These are phyloP conservation scores for Apiotrichum siamense DNA, from an alignment of 1,284 basidiomycete species.

Conservation along the genomic window DNA sequence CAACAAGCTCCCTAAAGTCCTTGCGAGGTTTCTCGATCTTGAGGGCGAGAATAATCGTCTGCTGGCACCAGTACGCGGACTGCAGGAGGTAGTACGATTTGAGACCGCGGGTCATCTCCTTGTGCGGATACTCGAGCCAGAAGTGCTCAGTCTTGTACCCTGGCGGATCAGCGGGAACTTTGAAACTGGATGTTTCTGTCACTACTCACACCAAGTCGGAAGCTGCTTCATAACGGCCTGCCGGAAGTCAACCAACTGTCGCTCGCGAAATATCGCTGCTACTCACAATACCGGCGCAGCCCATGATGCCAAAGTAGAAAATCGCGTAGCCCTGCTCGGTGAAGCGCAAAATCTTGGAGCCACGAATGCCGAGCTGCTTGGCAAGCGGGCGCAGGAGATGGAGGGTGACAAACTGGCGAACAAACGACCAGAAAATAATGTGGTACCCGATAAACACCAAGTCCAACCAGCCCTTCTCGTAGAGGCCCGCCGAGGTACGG, in stretches of 20 bases:
- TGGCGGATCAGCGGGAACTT: slow-evolving; percentile 6
- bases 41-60: slow-evolving; percentile 78
- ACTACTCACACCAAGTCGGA: slow-evolving; percentile 70
- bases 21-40: slow-evolving; percentile 88
- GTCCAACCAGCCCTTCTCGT: slow-evolving; percentile 73
- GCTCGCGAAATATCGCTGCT: background rate
- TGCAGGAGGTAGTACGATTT: slow-evolving; percentile 92
- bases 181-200: background rate
- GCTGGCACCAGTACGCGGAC: slow-evolving; percentile 88
- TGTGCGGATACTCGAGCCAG: slow-evolving; percentile 82
- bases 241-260: slow-evolving; percentile 5
- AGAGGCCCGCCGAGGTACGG: slow-evolving; percentile 55
- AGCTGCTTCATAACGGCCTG: slow-evolving; percentile 79
- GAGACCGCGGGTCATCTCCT: slow-evolving; percentile 76
- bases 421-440: slow-evolving; percentile 84
- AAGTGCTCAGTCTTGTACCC: slow-evolving; percentile 72
- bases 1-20: slow-evolving; percentile 80
- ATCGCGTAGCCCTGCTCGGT: slow-evolving; percentile 85
- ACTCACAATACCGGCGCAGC: slow-evolving; percentile 70
- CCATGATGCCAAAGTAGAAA: slow-evolving; percentile 69
- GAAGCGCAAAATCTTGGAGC: slow-evolving; percentile 70
- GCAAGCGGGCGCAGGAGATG: slow-evolving; percentile 68
- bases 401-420: slow-evolving; percentile 72
- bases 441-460: slow-evolving; percentile 78
- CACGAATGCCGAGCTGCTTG: slow-evolving; percentile 59